A percentile compares a stretch with the other conserved stretches of the same genome.
Conservation (phyloP, 2,329 filamentous ascomycete genomes). For the Alternaria gaisen region DNA sequence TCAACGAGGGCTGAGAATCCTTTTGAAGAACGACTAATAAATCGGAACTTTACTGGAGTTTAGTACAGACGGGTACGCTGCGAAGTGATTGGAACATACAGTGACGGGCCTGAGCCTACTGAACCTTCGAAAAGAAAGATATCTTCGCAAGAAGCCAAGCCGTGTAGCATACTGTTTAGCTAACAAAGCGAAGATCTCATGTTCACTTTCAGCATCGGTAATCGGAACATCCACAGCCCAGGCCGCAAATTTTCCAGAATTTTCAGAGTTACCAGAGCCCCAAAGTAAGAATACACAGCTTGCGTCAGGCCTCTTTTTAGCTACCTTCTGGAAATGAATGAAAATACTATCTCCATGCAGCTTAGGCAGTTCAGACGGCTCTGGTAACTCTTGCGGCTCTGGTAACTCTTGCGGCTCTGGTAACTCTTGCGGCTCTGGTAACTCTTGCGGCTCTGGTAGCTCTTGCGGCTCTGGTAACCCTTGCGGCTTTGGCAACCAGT, state of each 20-base stretch:
- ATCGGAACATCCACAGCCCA: neutral
- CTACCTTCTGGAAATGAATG: neutral
- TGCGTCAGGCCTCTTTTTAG: neutral
- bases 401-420: neutral
- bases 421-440: too few species aligned
- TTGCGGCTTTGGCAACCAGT: too few species aligned
- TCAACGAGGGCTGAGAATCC: neutral
- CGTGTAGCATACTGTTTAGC: neutral
- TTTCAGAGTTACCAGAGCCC: neutral
- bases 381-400: too few species aligned
- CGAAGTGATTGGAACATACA: neutral
- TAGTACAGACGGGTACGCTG: neutral
- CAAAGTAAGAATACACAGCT: conserved; percentile 3
- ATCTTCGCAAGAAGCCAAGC: neutral
- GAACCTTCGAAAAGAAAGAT: neutral
- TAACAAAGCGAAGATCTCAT: neutral
- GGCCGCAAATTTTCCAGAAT: neutral
- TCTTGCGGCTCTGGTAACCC: too few species aligned
- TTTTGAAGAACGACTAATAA: neutral
- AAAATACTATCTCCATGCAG: neutral
- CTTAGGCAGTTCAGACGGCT: neutral
- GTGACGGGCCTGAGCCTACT: neutral
- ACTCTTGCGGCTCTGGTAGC: neutral
- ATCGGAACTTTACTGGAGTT: neutral
- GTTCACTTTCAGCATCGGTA: neutral